Evolutionary conservation across 495 filamentous ascomycete species (phyloP).

Genomic region (Penicillium dipodomyicola): DNA sequence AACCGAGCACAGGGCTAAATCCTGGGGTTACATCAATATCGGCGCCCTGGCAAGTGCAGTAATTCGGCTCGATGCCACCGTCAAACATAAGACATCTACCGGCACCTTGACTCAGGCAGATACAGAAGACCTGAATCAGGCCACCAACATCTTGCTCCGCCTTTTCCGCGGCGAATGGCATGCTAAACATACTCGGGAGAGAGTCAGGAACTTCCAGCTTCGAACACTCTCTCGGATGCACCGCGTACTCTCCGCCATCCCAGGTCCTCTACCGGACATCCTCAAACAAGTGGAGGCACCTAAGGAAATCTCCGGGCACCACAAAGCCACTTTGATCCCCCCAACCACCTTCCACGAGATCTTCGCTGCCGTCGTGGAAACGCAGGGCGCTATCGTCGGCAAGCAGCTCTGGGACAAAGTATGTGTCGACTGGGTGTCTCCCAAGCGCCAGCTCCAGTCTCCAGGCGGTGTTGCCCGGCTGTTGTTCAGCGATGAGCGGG

Average conservation of each 20-base stretch:
- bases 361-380: constrained; percentile 48
- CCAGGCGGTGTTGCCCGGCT: constrained; percentile 35
- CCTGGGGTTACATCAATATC: constrained; percentile 52
- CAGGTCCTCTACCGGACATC: constrained; percentile 25
- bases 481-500: constrained; percentile 24
- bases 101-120: constrained; percentile 6
- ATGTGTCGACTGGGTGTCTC: constrained; percentile 36
- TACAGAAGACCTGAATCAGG: constrained; percentile 15
- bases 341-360: constrained; percentile 46
- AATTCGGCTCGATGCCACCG: constrained; percentile 33
- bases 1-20: constrained; percentile 36
- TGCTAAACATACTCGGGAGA: constrained; percentile 18
- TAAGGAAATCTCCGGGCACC: constrained; percentile 11
- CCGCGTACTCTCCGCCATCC: constrained; percentile 28
- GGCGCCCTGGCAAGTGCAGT: constrained; percentile 43
- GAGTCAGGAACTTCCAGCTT: constrained; percentile 28
- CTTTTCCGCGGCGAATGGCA: constrained; percentile 34
- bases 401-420: constrained; percentile 41
- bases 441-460: constrained; percentile 22
- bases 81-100: constrained; percentile 13
- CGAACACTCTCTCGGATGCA: constrained; percentile 29
- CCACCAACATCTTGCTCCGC: constrained; percentile 35
- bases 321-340: constrained; percentile 31
- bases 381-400: constrained; percentile 42
- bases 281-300: constrained; percentile 22